Evolutionary conservation across 768 basidiomycete species (phyloP).

Genomic region (Russula compacta): DNA sequence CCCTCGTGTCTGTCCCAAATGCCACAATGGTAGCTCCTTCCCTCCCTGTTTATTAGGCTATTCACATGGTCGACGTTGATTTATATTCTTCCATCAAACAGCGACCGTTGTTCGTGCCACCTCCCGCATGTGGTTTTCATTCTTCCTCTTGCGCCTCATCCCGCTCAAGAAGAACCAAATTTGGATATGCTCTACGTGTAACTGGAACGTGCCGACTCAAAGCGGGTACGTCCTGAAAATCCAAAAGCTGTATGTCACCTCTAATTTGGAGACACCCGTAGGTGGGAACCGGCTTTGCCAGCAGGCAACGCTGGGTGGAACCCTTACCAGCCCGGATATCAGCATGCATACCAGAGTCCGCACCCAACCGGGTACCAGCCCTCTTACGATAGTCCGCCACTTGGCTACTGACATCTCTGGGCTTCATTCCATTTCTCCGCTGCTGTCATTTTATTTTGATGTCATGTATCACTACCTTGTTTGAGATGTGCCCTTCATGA

Average conservation of each 20-base stretch:
- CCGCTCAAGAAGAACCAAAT: constrained; percentile 53
- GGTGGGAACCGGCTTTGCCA: constrained; percentile 23
- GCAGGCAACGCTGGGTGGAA: constrained; percentile 4
- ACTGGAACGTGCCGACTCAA: constrained; percentile 47
- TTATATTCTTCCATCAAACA: constrained; percentile 22
- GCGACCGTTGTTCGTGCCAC: constrained; percentile 56
- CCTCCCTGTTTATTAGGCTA: constrained; percentile 1
- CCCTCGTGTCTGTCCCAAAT: constrained; percentile 56
- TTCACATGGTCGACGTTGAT: neutral
- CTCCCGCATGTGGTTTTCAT: constrained; percentile 62
- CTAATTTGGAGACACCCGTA: neutral
- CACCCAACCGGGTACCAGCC: constrained; percentile 31
- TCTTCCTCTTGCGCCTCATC: constrained; percentile 65
- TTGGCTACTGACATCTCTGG: neutral
- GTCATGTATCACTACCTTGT: neutral
- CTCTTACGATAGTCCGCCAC: constrained; percentile 13
- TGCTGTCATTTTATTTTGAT: neutral
- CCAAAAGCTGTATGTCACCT: neutral
- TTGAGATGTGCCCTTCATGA: neutral
- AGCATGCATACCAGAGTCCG: constrained; percentile 29
- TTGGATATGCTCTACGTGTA: constrained; percentile 67
- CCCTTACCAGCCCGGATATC: constrained; percentile 22
- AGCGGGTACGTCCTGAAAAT: constrained; percentile 34
- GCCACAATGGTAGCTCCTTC: constrained; percentile 51
- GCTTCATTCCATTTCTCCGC: constrained; percentile 5